These are phyloP conservation scores for Xylaria intraflava DNA, from an alignment of 495 filamentous ascomycete species.

Conservation along the genomic window DNA sequence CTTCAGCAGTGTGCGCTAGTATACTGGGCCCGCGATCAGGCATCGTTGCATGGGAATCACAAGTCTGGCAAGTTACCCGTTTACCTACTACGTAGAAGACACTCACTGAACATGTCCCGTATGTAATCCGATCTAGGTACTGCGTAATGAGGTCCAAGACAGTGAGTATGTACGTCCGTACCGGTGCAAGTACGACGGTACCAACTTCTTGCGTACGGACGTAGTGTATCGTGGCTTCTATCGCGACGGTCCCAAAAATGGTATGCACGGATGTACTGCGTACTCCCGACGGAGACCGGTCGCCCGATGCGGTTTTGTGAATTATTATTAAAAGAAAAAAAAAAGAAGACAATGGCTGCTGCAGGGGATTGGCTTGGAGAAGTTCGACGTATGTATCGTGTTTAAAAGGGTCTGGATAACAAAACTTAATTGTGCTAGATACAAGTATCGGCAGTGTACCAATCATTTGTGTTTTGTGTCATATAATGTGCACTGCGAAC, in stretches of 20 bases:
- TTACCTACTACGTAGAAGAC: no score
- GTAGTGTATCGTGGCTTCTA: not conserved
- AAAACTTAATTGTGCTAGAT: not conserved
- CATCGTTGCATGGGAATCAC: slow-evolving; percentile 10
- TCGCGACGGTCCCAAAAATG: not conserved
- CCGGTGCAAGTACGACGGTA: no score
- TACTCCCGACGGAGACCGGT: not conserved
- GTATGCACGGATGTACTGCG: not conserved
- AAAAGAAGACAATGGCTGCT: not conserved
- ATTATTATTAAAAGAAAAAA: no score
- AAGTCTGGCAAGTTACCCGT: not conserved
- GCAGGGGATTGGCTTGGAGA: not conserved
- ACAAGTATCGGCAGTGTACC: not conserved
- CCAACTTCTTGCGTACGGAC: no score
- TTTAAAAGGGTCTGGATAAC: not conserved
- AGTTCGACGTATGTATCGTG: not conserved
- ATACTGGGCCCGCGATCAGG: slow-evolving; percentile 1
- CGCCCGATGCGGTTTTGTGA: not conserved
- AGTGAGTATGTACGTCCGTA: no score
- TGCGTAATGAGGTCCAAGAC: no score
- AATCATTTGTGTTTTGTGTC: not conserved
- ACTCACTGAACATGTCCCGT: no score
- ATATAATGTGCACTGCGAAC: not conserved
- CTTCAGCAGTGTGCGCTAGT: not conserved
- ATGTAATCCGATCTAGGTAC: no score